These are phyloP conservation scores for Debaryomyces sp. DNA, from an alignment of 1,139 yeast genomes.

Conservation along the genomic window DNA sequence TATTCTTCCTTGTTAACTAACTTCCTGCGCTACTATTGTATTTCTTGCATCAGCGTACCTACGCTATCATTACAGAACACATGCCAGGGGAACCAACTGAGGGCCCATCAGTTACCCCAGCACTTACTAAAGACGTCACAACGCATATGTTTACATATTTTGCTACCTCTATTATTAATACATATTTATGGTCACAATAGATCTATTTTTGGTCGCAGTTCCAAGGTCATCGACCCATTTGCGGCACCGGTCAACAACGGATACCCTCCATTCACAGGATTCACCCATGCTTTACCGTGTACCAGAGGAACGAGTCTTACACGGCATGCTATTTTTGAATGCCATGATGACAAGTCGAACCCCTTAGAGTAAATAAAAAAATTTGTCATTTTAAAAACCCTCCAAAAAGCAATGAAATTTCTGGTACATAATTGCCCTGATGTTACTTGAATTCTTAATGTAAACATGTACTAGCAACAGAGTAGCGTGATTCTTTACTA, in stretches of 20 bases:
- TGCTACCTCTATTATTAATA: background rate
- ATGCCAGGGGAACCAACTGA: background rate
- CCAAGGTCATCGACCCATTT: background rate
- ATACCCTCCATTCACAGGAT: background rate
- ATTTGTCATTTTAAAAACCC: background rate
- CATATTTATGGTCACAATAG: background rate
- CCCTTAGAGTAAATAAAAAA: background rate
- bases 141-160: background rate
- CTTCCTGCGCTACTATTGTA: background rate
- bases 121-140: background rate
- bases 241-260: background rate
- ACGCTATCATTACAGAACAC: background rate
- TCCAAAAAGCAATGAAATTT: background rate
- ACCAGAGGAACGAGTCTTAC: background rate
- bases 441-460: background rate
- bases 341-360: background rate
- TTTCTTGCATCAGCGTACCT: background rate
- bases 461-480: background rate
- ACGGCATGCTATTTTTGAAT: background rate
- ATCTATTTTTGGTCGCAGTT: constrained; percentile 1
- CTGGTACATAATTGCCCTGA: background rate
- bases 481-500: background rate
- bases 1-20: background rate
- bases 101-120: background rate
- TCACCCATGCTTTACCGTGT: background rate